Evolutionary conservation across 192 early-diverging fungal species (phyloP).

Genomic region (Allomyces arbusculus): DNA sequence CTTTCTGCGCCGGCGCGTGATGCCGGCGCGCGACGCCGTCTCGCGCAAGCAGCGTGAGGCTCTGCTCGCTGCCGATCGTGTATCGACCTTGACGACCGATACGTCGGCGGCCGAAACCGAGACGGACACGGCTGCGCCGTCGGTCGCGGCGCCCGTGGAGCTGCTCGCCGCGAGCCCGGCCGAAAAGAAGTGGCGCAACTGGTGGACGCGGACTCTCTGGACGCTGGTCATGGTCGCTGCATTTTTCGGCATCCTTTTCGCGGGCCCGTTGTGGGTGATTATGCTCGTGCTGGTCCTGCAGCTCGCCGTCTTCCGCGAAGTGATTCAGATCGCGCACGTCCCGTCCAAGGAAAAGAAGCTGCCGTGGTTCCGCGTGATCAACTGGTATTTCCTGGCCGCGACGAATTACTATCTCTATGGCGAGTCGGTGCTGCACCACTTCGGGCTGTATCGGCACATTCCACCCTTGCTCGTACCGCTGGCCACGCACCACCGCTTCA

Average conservation of each 20-base stretch:
- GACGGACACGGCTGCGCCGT: too few species aligned
- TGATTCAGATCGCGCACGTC: constrained; percentile 67
- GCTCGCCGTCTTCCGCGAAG: constrained; percentile 71
- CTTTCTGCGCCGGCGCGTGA: too few species aligned
- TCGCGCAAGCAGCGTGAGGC: too few species aligned
- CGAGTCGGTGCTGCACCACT: constrained; percentile 75
- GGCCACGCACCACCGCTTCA: constrained; percentile 83
- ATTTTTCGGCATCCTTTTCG: constrained; percentile 52
- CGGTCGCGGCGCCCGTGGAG: not conserved
- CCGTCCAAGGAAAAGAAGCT: constrained; percentile 65
- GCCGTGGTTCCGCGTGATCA: constrained; percentile 80
- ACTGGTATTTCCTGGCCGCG: constrained; percentile 79
- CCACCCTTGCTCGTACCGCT: constrained; percentile 61
- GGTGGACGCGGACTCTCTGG: constrained; percentile 63
- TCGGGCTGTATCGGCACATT: constrained; percentile 41
- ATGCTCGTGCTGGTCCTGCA: constrained; percentile 67
- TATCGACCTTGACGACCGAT: too few species aligned
- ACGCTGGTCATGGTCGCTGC: constrained; percentile 77
- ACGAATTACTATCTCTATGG: constrained; percentile 92
- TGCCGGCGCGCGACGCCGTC: too few species aligned
- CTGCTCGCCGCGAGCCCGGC: constrained; percentile 24
- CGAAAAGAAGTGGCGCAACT: constrained; percentile 50
- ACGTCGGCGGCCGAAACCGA: too few species aligned
- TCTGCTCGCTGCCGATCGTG: too few species aligned
- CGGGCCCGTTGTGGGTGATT: constrained; percentile 66